Conservation (phyloP, 2,329 filamentous ascomycete genomes). For the Thielaviopsis ethacetica region DNA sequence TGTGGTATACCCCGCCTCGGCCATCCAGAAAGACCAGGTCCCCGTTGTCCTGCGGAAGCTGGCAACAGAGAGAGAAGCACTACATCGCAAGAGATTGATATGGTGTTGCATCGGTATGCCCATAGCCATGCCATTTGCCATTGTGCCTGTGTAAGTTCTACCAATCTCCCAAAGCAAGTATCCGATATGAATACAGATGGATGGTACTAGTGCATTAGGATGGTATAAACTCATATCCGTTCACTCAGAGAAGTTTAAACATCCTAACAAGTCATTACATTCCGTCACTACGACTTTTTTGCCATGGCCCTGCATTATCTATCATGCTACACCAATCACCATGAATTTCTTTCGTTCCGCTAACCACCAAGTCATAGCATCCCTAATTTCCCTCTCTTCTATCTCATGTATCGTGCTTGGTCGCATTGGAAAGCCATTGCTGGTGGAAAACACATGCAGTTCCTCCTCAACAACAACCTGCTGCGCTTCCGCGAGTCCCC, state of each 20-base stretch:
- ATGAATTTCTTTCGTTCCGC: not conserved
- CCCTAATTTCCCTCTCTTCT: slow-evolving; percentile 94
- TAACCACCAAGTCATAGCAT: slow-evolving; percentile 34
- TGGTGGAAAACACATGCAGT: slow-evolving; percentile 73
- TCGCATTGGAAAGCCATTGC: slow-evolving; percentile 77
- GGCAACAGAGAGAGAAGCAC: slow-evolving; percentile 60
- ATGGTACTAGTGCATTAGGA: not conserved
- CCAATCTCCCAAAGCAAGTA: not conserved
- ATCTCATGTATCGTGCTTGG: slow-evolving; percentile 79
- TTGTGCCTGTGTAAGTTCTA: slow-evolving; percentile 64
- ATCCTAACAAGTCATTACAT: not conserved
- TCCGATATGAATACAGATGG: not conserved
- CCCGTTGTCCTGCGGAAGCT: slow-evolving; percentile 49
- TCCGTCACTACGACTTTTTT: not conserved
- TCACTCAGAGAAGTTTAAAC: not conserved
- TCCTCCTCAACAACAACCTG: slow-evolving; percentile 58
- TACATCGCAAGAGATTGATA: slow-evolving; percentile 62
- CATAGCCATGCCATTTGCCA: slow-evolving; percentile 61
- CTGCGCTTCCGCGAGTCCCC: slow-evolving; percentile 49
- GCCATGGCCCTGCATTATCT: not conserved
- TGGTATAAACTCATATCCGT: not conserved
- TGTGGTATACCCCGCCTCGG: slow-evolving; percentile 57
- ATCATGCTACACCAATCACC: not conserved
- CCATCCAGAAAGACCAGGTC: slow-evolving; percentile 50
- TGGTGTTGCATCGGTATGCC: slow-evolving; percentile 76